These are phyloP conservation scores for Pluteus cervinus DNA, from an alignment of 768 basidiomycete species.

Conservation along the genomic window DNA sequence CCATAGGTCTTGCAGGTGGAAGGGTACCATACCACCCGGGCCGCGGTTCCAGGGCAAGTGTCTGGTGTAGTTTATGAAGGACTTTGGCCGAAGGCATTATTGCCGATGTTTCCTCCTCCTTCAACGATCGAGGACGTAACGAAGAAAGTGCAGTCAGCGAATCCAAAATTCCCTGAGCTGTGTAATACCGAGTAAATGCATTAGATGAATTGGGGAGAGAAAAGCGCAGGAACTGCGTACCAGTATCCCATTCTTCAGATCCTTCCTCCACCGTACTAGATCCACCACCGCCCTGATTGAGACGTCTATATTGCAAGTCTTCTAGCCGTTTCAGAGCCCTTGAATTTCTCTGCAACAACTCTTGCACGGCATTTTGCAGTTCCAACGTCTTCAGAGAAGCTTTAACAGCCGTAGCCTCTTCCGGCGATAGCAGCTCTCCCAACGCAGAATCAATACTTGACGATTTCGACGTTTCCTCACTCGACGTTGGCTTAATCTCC, in stretches of 20 bases:
- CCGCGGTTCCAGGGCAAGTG: slow-evolving; percentile 53
- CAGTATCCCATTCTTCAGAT: slow-evolving; percentile 81
- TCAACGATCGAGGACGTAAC: slow-evolving; percentile 56
- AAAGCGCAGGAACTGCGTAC: slow-evolving; percentile 33
- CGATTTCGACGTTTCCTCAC: slow-evolving; percentile 6
- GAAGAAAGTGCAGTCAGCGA: slow-evolving; percentile 65
- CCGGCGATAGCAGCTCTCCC: slow-evolving; percentile 48
- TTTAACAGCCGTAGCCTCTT: slow-evolving; percentile 54
- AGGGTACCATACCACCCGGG: slow-evolving; percentile 75
- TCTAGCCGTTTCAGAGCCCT: slow-evolving; percentile 58
- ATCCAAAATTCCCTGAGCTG: slow-evolving; percentile 69
- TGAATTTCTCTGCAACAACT: slow-evolving; percentile 60
- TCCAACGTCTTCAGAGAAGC: slow-evolving; percentile 53
- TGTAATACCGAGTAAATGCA: slow-evolving; percentile 11
- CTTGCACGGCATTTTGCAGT: slow-evolving; percentile 63
- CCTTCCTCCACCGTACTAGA: slow-evolving; percentile 47
- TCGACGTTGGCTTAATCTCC: slow-evolving; percentile 3
- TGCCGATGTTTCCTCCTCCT: slow-evolving; percentile 31
- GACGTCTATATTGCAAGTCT: slow-evolving; percentile 55
- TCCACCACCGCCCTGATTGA: slow-evolving; percentile 40
- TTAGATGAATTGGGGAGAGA: slow-evolving; percentile 6
- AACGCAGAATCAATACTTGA: slow-evolving; percentile 32
- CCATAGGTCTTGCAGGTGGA: slow-evolving; percentile 45
- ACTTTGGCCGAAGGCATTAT: slow-evolving; percentile 58
- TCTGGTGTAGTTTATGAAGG: slow-evolving; percentile 67